Base-by-base conservation (phyloP, 306 rosid species). In the Vigna angularis region DNA sequence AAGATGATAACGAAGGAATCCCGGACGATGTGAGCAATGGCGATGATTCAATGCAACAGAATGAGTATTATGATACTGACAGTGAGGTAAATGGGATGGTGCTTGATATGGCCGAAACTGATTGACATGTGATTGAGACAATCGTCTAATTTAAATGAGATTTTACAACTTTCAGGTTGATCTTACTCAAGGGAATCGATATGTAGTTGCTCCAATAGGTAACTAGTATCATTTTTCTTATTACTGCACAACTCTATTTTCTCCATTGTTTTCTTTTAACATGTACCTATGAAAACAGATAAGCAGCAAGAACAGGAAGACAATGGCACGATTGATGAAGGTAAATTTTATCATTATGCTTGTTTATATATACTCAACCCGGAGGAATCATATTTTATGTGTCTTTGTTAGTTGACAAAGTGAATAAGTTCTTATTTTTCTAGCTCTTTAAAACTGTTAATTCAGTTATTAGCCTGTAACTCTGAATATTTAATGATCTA, bases 181-280 rank as follows among this genome's bases (percentile, higher is more conserved):
- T 81, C 88, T 87, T 66, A 82, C 91, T 44, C 92, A 82, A 78
- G 97, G 87, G 66, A 82, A 86, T 82, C 89, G 70, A 59, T 92
- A 88, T 74, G 66, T 89, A 76, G 90, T 92, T 82, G 95, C 89
- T 53, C 97, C 92, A 42, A 82, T 78, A 57, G 95, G 98, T 92
- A 89, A 72, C 73, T 66, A 70, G 68, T 70, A 47, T 70, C 15
- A 47, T 47, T 34, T 51, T 24, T 45, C 42, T 68, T 52, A 15
- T 32, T 69, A 10, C 16, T 55, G 13, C 49, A 55, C 69, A 36
- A 12, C n/a, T 47, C 48, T 20, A 62, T 73, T 49, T 79, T 53
- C 63, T 76, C 45, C 70, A 11, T 51, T 38, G 24, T 72, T n/a
- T 42, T 59, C 45, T 32, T 44, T 77, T 77, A 30, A 67, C 18